phyloP scores from a whole-genome alignment of 2,329 filamentous ascomycete genomes.

The Penicillium fuscoglaucum region DNA sequence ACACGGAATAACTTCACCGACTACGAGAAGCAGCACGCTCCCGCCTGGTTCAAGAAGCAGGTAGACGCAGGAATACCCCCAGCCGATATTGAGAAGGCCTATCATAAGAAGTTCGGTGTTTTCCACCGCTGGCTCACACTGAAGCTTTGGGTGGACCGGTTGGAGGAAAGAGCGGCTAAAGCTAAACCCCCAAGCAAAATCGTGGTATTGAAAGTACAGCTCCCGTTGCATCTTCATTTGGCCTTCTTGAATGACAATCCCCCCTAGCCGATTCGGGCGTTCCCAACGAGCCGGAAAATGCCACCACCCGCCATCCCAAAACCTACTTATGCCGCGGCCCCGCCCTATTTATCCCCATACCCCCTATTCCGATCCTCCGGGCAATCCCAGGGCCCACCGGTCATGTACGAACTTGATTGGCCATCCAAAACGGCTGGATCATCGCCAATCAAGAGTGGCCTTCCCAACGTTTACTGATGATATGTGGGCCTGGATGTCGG shows the following conservation, averaged over 20 bases:
- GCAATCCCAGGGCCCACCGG: neutral
- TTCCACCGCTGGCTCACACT: neutral
- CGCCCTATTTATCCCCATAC: constrained; percentile 3
- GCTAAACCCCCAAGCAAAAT: neutral
- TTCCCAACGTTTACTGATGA: neutral
- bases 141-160: constrained; percentile 1
- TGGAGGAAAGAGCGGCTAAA: neutral
- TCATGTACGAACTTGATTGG: neutral
- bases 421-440: neutral
- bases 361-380: neutral
- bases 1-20: constrained; percentile 8
- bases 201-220: constrained; percentile 4
- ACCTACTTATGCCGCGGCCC: neutral
- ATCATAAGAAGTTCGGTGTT: constrained; percentile 1
- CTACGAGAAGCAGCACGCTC: constrained; percentile 2
- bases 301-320: neutral
- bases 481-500: no score
- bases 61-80: neutral
- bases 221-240: neutral
- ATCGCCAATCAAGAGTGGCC: neutral
- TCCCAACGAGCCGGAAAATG: neutral
- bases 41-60: constrained; percentile 1
- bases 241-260: constrained; percentile 1
- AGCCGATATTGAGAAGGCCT: neutral
- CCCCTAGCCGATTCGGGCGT: neutral